A percentile compares a stretch with the other conserved stretches of the same genome.
Conservation (phyloP, 78 protist species). For the Creolimax fragrantissima region DNA sequence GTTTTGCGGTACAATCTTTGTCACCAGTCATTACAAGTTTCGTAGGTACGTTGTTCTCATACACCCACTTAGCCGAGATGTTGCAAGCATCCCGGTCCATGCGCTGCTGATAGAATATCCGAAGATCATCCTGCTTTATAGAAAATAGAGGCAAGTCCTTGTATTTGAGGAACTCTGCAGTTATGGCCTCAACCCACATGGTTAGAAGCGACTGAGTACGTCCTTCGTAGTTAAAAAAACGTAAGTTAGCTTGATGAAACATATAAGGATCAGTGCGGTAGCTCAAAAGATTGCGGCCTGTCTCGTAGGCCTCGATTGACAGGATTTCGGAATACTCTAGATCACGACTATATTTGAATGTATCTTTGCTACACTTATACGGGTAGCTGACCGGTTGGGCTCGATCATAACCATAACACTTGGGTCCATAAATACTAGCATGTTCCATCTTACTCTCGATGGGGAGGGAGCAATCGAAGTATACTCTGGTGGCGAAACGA, state of each 20-base stretch:
- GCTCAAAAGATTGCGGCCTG: not conserved
- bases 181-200: slow-evolving; percentile 3
- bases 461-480: not conserved
- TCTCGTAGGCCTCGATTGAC: slow-evolving; percentile 12
- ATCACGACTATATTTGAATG: slow-evolving; percentile 17
- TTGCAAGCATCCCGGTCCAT: slow-evolving; percentile 10
- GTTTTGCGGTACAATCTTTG: not conserved
- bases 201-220: not conserved
- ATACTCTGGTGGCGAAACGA: slow-evolving; percentile 10
- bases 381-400: not conserved
- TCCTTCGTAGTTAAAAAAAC: slow-evolving; percentile 12
- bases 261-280: slow-evolving; percentile 25
- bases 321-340: not conserved
- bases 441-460: not conserved
- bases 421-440: slow-evolving; percentile 14
- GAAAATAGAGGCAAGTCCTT: not conserved
- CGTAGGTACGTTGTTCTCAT: not conserved
- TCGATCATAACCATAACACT: slow-evolving; percentile 12
- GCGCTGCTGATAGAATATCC: not conserved
- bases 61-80: not conserved
- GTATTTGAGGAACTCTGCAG: not conserved
- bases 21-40: not conserved
- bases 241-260: slow-evolving; percentile 30
- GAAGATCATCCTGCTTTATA: not conserved
- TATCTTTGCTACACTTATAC: not conserved